A percentile compares a stretch with the other conserved stretches of the same genome.
phyloP scores from a whole-genome alignment of 768 basidiomycete species.

The Lactarius evosmus region DNA sequence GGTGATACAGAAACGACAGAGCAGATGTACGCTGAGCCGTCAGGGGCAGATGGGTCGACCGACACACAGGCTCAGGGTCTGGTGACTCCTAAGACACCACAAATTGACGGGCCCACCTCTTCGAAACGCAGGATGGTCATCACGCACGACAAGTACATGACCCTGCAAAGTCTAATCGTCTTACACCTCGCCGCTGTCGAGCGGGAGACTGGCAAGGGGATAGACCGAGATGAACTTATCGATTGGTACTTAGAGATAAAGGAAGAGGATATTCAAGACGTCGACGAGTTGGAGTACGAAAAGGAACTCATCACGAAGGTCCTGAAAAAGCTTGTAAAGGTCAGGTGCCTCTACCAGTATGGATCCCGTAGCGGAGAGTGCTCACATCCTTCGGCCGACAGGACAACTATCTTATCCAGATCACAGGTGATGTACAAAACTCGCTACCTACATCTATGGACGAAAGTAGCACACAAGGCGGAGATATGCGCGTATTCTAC shows the following conservation, averaged over 20 bases:
- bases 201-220: conserved; percentile 65
- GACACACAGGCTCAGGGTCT: conserved; percentile 31
- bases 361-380: neutral
- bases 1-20: conserved; percentile 54
- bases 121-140: conserved; percentile 82
- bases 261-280: conserved; percentile 76
- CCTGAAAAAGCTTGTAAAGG: conserved; percentile 87
- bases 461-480: conserved; percentile 55
- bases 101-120: conserved; percentile 38
- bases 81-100: conserved; percentile 29
- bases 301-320: conserved; percentile 88
- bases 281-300: conserved; percentile 88
- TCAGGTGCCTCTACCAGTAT: conserved; percentile 35
- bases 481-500: conserved; percentile 71
- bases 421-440: conserved; percentile 80
- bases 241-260: conserved; percentile 95
- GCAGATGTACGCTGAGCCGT: conserved; percentile 41
- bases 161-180: conserved; percentile 84
- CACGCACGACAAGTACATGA: conserved; percentile 93
- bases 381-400: conserved; percentile 33
- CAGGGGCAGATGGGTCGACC: conserved; percentile 31
- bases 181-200: conserved; percentile 78
- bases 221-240: conserved; percentile 88
- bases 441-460: conserved; percentile 62
- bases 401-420: conserved; percentile 84